Evolutionary conservation across 352 stramenopile genomes (phyloP).

Genomic region (Phytophthora cryptogea): DNA sequence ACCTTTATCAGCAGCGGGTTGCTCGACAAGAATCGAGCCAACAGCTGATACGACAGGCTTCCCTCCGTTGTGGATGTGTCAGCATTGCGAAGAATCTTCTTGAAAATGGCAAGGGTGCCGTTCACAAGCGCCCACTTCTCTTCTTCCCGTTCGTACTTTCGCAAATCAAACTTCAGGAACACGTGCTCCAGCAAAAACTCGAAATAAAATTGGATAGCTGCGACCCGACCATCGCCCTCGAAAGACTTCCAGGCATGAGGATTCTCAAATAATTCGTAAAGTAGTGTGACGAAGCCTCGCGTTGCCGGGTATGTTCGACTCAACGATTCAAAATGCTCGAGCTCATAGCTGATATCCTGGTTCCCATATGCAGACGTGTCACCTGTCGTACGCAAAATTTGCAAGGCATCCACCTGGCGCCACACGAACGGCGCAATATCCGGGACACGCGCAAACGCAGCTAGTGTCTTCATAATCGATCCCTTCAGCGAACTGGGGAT

Average conservation of each 20-base stretch:
- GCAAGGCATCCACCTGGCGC: constrained; percentile 82
- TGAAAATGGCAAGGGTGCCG: constrained; percentile 73
- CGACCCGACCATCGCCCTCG: constrained; percentile 71
- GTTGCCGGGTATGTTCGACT: constrained; percentile 81
- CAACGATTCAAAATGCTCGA: constrained; percentile 86
- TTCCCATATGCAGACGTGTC: constrained; percentile 66
- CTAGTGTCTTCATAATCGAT: constrained; percentile 85
- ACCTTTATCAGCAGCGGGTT: constrained; percentile 72
- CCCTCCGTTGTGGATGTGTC: constrained; percentile 50
- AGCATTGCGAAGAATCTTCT: constrained; percentile 68
- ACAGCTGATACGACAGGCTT: constrained; percentile 67
- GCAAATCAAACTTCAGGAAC: constrained; percentile 85
- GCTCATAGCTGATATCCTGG: constrained; percentile 83
- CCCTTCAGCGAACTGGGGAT: constrained; percentile 87
- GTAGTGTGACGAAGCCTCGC: constrained; percentile 70
- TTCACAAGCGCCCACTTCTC: constrained; percentile 86
- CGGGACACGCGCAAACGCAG: constrained; percentile 72
- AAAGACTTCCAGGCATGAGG: constrained; percentile 76
- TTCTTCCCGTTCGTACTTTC: constrained; percentile 83
- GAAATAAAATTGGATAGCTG: constrained; percentile 86
- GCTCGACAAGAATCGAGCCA: constrained; percentile 71
- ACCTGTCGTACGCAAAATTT: constrained; percentile 79
- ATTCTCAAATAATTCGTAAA: constrained; percentile 81
- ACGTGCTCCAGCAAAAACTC: constrained; percentile 83
- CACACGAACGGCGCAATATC: constrained; percentile 86